Percentiles rank a stretch among this genome's conserved stretches.
Conservation (phyloP, 768 basidiomycete genomes). For the Lentinula guzmanii region DNA sequence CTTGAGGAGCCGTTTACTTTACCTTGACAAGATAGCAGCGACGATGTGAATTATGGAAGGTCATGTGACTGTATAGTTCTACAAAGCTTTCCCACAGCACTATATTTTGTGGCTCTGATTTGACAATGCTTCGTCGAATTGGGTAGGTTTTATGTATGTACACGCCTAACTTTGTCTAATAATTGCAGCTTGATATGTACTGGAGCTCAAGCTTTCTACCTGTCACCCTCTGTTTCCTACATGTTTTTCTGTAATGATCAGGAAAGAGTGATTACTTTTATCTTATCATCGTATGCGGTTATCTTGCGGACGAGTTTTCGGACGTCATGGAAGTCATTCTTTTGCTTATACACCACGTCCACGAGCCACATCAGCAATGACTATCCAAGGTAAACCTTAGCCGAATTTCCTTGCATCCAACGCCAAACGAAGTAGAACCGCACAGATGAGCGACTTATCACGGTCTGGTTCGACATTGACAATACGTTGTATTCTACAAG, state of each 20-base stretch:
- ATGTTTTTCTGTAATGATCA: background rate
- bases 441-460: slow-evolving; percentile 49
- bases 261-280: background rate
- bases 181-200: too few relatives aligned
- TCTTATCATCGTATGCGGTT: background rate
- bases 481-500: slow-evolving; percentile 83
- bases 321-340: background rate
- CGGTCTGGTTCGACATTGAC: slow-evolving; percentile 80
- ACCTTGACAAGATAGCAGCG: background rate
- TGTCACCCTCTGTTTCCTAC: too few relatives aligned
- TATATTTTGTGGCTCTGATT: too few relatives aligned
- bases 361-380: background rate
- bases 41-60: background rate
- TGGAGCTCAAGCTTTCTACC: too few relatives aligned
- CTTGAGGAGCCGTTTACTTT: slow-evolving; percentile 1
- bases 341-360: background rate
- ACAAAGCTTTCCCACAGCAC: background rate
- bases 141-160: too few relatives aligned
- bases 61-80: background rate
- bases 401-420: background rate
- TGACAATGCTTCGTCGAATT: too few relatives aligned
- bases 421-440: background rate
- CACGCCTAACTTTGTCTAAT: too few relatives aligned
- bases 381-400: background rate
- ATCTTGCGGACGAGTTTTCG: background rate